Conservation (phyloP, 805 yeast genomes). For the Ogataea naganishii region DNA sequence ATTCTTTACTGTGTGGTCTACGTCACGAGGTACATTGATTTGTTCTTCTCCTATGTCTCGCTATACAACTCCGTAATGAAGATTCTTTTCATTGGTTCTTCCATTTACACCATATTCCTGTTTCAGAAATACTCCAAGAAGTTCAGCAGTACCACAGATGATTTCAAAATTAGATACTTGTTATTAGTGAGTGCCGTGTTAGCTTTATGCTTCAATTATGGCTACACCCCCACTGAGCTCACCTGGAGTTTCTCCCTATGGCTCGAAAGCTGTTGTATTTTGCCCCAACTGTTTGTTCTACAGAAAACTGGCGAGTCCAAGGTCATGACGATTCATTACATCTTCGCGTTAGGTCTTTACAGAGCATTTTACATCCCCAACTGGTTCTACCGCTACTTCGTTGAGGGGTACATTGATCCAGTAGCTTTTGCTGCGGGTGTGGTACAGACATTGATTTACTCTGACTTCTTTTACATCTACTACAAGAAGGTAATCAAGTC, state of each 20-base stretch:
- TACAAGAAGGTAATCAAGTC: conserved; percentile 77
- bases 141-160: conserved; percentile 54
- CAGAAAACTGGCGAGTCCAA: conserved; percentile 87
- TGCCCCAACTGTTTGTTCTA: conserved; percentile 87
- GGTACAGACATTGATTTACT: conserved; percentile 78
- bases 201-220: conserved; percentile 57
- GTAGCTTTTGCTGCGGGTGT: conserved; percentile 74
- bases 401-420: conserved; percentile 57
- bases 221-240: conserved; percentile 53
- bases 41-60: conserved; percentile 48
- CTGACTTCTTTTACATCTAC: conserved; percentile 93
- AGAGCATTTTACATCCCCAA: conserved; percentile 87
- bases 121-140: conserved; percentile 56
- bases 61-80: conserved; percentile 78
- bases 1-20: conserved; percentile 67
- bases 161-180: conserved; percentile 68
- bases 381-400: conserved; percentile 82
- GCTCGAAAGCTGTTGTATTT: conserved; percentile 86
- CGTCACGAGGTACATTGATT: conserved; percentile 62
- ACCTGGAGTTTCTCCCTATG: conserved; percentile 87
- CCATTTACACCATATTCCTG: conserved; percentile 65
- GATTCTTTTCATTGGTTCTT: conserved; percentile 66
- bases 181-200: conserved; percentile 49
- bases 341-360: conserved; percentile 87
- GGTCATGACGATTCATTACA: conserved; percentile 82